Base-by-base conservation (phyloP, 371 early-diverging fungal genomes). In the Saksenaea oblongispora region DNA sequence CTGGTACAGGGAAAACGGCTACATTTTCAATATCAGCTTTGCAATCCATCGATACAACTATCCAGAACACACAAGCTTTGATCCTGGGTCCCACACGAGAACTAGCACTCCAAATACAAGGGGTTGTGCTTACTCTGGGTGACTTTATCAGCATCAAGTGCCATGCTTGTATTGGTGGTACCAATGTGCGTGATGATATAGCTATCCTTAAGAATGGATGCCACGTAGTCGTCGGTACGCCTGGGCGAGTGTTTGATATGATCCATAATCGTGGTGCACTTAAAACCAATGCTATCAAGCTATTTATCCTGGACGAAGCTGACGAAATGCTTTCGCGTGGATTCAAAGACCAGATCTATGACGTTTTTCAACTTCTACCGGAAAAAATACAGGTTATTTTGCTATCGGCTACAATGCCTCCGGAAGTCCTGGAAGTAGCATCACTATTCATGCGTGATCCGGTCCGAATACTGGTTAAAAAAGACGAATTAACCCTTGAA, bases 1-100 rank as follows among this genome's bases (percentile, higher is more conserved):
- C 96, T 68, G 98, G 98, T 79, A 98, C 98, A 54, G 98, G 98
- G 70, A 98, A 98, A 72, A 98, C 98, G 24, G 98, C 95, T 62
- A 96, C 97, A 51, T 96, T 98, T 87, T 93, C 93, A 51, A 93
- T 98, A 69, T 91, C 91, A 24, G 86, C 93, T 53, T 84, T 98
- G 54, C 95, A 97, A 81, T 85, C 87, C 59, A 86, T 97, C 71
- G 94, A 96, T 75, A 71, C 77, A 15, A 72, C 69, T 41, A 62
- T 87, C 56, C 83, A 84, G 64, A 86, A 87, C 57, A 90, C 91
- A 58, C 98, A 98, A 76, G 95, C 94, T 13, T 83, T 96, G 47
- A 90, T 97, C 63, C 82, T 97, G 56, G 93, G 91, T 54, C 93
- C 93, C 31, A 97, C 97, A 56, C 91, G 96, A 74, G 97, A 97